These are phyloP conservation scores for Stagonosporopsis tanaceti DNA, from an alignment of 2,329 filamentous ascomycete genomes.

Conservation along the genomic window DNA sequence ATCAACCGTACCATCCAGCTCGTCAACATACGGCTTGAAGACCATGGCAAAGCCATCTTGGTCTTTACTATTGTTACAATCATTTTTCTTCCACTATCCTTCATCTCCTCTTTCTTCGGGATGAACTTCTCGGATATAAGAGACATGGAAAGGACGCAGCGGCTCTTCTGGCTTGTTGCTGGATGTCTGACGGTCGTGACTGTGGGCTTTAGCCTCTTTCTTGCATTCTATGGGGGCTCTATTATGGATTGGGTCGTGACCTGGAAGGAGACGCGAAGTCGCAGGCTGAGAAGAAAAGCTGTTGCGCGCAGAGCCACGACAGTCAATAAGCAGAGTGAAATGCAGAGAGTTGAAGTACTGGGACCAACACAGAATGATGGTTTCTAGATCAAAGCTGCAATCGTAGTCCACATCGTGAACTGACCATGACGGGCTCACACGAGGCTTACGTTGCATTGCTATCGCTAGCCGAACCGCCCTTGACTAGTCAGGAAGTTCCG, in stretches of 20 bases:
- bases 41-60: constrained; percentile 55
- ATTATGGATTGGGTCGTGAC: constrained; percentile 48
- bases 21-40: constrained; percentile 56
- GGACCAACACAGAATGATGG: neutral
- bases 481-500: constrained; percentile 6
- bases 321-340: constrained; percentile 8
- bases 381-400: neutral
- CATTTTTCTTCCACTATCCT: constrained; percentile 55
- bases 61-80: constrained; percentile 57
- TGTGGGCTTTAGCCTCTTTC: constrained; percentile 48
- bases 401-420: no score
- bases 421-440: neutral
- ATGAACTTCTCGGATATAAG: constrained; percentile 55
- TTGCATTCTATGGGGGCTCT: constrained; percentile 53
- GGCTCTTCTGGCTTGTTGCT: constrained; percentile 53
- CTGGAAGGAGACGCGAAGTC: constrained; percentile 45
- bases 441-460: neutral
- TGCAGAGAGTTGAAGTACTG: constrained; percentile 36
- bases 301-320: constrained; percentile 4
- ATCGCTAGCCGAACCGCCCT: neutral
- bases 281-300: constrained; percentile 23
- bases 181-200: constrained; percentile 50
- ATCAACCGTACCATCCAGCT: constrained; percentile 55
- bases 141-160: constrained; percentile 50
- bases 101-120: constrained; percentile 54